Base-by-base conservation (phyloP, 345 rosid genomes). In the Salix udensis region DNA sequence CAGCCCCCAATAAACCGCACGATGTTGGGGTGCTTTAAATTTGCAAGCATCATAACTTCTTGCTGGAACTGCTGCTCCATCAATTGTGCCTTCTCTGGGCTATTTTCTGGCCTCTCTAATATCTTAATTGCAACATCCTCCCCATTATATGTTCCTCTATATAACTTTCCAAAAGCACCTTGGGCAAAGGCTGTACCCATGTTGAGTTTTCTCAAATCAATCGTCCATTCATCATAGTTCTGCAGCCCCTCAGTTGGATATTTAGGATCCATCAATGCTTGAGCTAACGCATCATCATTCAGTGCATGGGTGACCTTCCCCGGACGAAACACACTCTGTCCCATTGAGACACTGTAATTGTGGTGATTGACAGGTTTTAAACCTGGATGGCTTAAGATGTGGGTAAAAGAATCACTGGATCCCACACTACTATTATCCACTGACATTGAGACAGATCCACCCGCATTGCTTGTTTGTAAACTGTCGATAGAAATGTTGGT, bases 51-150 rank as follows among this genome's bases (percentile, higher is more conserved):
- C 55, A 72, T 80, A 53, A 80, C 83, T 48, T 80, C 83, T 31
- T 80, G 83, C 30, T 80, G 83, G 61, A 80, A 80, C 64, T 80
- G 83, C 53, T 80, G 83, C 71, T 80, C 83, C 83, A 80, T 80
- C 70, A 76, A 52, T 24, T 80, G 67, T 36, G 80, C 83, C 80
- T 23, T 80, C 73, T 80, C 83, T 2, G 53, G 83, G 70, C 61
- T 53, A 68, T 80, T 80, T 18, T 76, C 77, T 16, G 83, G 83
- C 74, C 83, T 80, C 80, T 80, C 83, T 64, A 80, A 39, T 10
- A 80, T 76, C 68, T 80, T 80, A 31, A 80, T 80, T 7, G 83
- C 83, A 48, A 80, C 83, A 36, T 80, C 77, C 70, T 80, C 83
- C n/a, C 83, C 83, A 61, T 76, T 80, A 46, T 80, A 80, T 9